These are phyloP conservation scores for Hypoxylon sp. DNA, from an alignment of 2,329 filamentous ascomycete species.

Conservation along the genomic window DNA sequence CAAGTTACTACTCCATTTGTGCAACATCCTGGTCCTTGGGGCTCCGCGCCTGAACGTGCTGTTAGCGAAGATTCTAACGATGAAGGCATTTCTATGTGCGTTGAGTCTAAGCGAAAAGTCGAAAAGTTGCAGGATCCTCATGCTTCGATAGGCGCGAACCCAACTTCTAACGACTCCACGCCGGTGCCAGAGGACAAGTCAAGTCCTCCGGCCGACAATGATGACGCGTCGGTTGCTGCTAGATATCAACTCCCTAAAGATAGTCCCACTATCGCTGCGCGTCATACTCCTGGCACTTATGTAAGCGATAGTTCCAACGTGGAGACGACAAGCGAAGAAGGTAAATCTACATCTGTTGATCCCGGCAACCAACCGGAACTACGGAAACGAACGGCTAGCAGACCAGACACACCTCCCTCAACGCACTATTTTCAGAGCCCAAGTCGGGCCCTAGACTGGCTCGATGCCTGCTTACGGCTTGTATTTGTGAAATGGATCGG, in stretches of 20 bases:
- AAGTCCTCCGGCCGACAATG: background rate
- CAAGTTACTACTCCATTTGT: slow-evolving; percentile 13
- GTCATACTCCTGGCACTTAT: slow-evolving; percentile 11
- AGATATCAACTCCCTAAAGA: slow-evolving; percentile 14
- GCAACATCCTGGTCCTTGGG: slow-evolving; percentile 43
- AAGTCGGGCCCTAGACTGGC: slow-evolving; percentile 47
- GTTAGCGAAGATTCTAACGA: slow-evolving; percentile 47
- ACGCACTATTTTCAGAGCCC: slow-evolving; percentile 20
- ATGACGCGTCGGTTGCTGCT: slow-evolving; percentile 8
- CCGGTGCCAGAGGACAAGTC: slow-evolving; percentile 6
- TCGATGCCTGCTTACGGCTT: slow-evolving; percentile 55
- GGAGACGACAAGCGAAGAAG: slow-evolving; percentile 20
- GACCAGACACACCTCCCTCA: slow-evolving; percentile 35
- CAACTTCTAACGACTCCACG: slow-evolving; percentile 6
- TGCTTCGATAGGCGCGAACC: slow-evolving; percentile 2
- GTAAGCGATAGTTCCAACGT: slow-evolving; percentile 23
- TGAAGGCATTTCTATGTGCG: slow-evolving; percentile 51
- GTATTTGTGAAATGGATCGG: slow-evolving; percentile 60
- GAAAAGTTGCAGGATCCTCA: slow-evolving; percentile 1
- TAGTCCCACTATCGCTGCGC: slow-evolving; percentile 11
- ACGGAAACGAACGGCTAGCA: slow-evolving; percentile 39
- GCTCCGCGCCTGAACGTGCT: slow-evolving; percentile 20
- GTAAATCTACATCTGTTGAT: slow-evolving; percentile 30
- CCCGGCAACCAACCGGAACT: slow-evolving; percentile 30
- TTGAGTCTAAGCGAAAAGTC: slow-evolving; percentile 17